Evolutionary conservation across 2,329 filamentous ascomycete species (phyloP), one percentile per base, ranked within the genome.

Genomic region (Pseudomassariella vexata): DNA sequence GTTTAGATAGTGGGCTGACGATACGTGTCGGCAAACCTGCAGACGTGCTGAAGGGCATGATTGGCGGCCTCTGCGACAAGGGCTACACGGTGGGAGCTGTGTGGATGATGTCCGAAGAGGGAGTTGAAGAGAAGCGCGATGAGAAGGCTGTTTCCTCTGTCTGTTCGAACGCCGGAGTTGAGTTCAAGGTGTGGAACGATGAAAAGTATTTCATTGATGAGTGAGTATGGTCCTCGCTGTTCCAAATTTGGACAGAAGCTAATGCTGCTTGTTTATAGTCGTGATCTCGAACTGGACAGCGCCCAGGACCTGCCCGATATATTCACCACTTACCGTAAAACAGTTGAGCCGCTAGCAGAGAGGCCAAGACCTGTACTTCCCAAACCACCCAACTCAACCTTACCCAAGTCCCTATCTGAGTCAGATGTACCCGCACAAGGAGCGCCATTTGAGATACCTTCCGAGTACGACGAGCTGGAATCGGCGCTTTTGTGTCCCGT

Each of bases 161-260:
- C 1, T 79, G 82, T 34, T 56, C 68, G 15, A 52, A 66, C 9
- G 57, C 67, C 3, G 65, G 63, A 1, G 62, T 78, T 4, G 66
- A 76, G 2, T 85, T 86, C 52, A 73, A 73, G 50, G 37, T 78
- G 1, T 88, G 79, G 75, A 55, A 58, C 1, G 84, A 90, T 45
- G 84, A 88, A 55, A 90, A 89, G 52, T 89, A 85, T 45, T 79
- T 79, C 38, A 67, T 89, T 30, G 80, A 89, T 47, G 82, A 89
- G 85, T 89, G 62, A 58, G 82, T 72, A 16, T 10, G 6, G 4
- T 11, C 14, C 27, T 6, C 10, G 28, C 2, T 5, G 2, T 8
- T 29, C 16, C n/a, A n/a, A n/a, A n/a, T n/a, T n/a, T n/a, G n/a
- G n/a, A n/a, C n/a, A n/a, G n/a, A n/a, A n/a, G n/a, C 12, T 4